Percentiles rank a stretch among this genome's conserved stretches.
Evolutionary conservation across 495 filamentous ascomycete genomes (phyloP).

Genomic region (Aeminium ludgeri): DNA sequence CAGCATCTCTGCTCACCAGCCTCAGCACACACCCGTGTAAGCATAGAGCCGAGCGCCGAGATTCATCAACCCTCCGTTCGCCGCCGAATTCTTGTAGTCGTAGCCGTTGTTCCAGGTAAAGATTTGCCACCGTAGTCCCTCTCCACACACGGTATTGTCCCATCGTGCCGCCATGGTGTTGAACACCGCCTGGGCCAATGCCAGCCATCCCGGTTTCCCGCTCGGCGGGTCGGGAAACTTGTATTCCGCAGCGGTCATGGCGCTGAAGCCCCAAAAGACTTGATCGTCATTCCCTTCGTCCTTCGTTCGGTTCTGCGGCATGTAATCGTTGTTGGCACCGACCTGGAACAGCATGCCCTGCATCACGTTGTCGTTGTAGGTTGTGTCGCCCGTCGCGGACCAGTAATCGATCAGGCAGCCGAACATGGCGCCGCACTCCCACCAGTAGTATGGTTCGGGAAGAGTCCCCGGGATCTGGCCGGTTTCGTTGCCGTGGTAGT

Average conservation of each 20-base stretch:
- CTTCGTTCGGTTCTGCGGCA: constrained; percentile 29
- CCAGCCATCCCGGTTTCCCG: constrained; percentile 17
- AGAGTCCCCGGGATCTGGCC: constrained; percentile 28
- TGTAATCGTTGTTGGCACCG: constrained; percentile 31
- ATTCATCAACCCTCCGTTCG: constrained; percentile 67
- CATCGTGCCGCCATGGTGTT: constrained; percentile 35
- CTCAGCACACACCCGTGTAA: constrained; percentile 33
- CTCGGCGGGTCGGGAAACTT: constrained; percentile 14
- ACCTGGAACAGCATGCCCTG: constrained; percentile 34
- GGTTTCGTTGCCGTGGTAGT: constrained; percentile 31
- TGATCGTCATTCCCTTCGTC: constrained; percentile 39
- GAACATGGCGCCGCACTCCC: constrained; percentile 35
- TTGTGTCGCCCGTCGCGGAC: constrained; percentile 37
- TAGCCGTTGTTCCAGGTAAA: constrained; percentile 50
- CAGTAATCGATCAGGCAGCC: constrained; percentile 35
- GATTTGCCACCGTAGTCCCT: constrained; percentile 61
- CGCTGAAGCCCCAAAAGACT: constrained; percentile 21
- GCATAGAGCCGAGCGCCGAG: constrained; percentile 57
- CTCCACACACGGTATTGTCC: constrained; percentile 21
- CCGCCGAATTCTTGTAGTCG: constrained; percentile 68
- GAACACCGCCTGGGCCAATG: constrained; percentile 19
- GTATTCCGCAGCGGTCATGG: constrained; percentile 21
- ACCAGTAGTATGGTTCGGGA: constrained; percentile 29
- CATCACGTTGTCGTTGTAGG: constrained; percentile 32
- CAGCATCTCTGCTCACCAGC: background rate